A percentile compares a stretch with the other conserved stretches of the same genome.
phyloP scores from a whole-genome alignment of 345 rosid genomes.

The Brassica cretica region DNA sequence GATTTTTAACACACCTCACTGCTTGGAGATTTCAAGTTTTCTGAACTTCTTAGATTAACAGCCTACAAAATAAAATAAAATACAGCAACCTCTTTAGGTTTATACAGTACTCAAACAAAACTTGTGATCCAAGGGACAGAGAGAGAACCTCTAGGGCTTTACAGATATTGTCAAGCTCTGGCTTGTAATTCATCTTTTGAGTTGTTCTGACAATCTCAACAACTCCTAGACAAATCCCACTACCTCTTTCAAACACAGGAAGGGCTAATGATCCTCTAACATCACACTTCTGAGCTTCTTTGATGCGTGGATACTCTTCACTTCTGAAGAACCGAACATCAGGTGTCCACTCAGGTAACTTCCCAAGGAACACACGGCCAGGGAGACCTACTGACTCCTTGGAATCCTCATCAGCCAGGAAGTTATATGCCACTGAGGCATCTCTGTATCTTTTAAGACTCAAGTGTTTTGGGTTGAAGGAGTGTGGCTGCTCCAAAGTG shows the following conservation, averaged over 20 bases:
- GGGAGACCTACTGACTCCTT: conserved; percentile 76
- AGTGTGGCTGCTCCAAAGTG: conserved; percentile 74
- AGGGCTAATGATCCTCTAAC: conserved; percentile 84
- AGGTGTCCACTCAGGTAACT: conserved; percentile 94
- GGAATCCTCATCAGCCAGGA: conserved; percentile 70
- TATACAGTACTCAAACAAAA: conserved; percentile 19
- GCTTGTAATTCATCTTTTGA: conserved; percentile 63
- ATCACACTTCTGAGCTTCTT: conserved; percentile 59
- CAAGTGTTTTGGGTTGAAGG: conserved; percentile 49
- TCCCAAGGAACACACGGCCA: conserved; percentile 79
- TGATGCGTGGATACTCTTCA: conserved; percentile 79
- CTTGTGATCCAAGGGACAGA: conserved; percentile 16
- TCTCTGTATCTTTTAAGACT: conserved; percentile 72
- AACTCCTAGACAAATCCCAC: conserved; percentile 81
- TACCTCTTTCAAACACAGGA: conserved; percentile 82
- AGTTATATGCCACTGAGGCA: conserved; percentile 64
- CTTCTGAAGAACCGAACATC: conserved; percentile 80
- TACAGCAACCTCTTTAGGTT: conserved; percentile 25
- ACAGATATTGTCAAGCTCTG: conserved; percentile 78
- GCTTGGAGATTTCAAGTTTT: conserved; percentile 49
- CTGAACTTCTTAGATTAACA: conserved; percentile 77
- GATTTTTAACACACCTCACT: conserved; percentile 49
- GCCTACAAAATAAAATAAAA: conserved; percentile 52
- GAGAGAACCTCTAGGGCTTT: conserved; percentile 83
- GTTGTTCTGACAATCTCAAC: conserved; percentile 84